Evolutionary conservation across 202 grass and related monocot species (phyloP).

Genomic region (Zoysia matrella): DNA sequence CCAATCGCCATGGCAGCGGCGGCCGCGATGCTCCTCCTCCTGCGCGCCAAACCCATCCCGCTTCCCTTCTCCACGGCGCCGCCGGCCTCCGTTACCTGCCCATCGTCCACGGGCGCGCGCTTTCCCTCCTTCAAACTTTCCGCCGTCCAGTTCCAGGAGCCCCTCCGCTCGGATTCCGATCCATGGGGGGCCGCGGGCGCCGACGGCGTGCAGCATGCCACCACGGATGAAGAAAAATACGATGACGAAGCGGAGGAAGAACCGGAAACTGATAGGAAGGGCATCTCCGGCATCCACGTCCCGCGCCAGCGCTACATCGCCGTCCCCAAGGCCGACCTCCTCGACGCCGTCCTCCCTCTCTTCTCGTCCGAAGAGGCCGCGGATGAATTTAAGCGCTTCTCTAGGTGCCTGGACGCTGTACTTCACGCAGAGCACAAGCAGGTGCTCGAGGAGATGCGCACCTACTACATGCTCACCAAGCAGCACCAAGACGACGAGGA

Average conservation of each 20-base stretch:
- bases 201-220: not conserved
- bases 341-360: conserved; percentile 62
- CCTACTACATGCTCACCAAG: conserved; percentile 63
- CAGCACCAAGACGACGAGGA: not conserved
- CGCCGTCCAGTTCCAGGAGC: conserved; percentile 38
- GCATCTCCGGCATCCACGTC: conserved; percentile 74
- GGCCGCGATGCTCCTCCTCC: conserved; percentile 32
- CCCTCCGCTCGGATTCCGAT: conserved; percentile 43
- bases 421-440: conserved; percentile 93
- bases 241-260: not conserved
- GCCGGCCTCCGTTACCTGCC: not conserved
- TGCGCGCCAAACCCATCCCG: conserved; percentile 17
- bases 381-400: conserved; percentile 62
- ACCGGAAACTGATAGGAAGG: not conserved
- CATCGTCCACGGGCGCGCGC: conserved; percentile 16
- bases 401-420: conserved; percentile 78
- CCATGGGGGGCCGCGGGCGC: not conserved
- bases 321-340: conserved; percentile 68
- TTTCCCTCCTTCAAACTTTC: conserved; percentile 45
- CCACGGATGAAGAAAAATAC: not conserved
- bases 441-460: conserved; percentile 92
- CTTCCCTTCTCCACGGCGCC: conserved; percentile 25
- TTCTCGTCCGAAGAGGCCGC: conserved; percentile 48
- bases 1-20: not conserved
- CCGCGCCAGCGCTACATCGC: conserved; percentile 90